Conservation (phyloP, 169 alveolate genomes). For the Sarcocystis neurona region DNA sequence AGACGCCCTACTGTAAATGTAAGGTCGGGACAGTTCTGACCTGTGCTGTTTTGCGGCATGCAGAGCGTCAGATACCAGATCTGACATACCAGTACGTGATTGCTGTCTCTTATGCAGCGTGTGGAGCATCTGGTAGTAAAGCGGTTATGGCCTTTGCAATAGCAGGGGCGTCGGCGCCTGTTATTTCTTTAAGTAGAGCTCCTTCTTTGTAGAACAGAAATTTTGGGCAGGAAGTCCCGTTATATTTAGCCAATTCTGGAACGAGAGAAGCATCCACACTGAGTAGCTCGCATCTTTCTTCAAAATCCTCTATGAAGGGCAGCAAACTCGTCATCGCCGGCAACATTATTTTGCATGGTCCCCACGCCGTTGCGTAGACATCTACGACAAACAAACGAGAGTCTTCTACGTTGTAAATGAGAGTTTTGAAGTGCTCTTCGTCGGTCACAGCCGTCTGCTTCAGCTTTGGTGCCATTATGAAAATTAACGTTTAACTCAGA, state of each 20-base stretch:
- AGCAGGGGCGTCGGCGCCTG: conserved; percentile 41
- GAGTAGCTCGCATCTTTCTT: conserved; percentile 16
- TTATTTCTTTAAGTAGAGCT: conserved; percentile 5
- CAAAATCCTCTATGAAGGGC: conserved; percentile 14
- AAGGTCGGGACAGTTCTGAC: background rate
- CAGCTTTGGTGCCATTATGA: conserved; percentile 8
- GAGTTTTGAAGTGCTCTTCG: conserved; percentile 30
- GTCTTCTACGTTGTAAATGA: background rate
- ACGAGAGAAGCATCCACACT: conserved; percentile 32
- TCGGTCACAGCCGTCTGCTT: background rate
- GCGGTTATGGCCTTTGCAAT: background rate
- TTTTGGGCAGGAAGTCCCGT: conserved; percentile 11
- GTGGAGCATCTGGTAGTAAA: background rate
- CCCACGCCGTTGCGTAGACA: conserved; percentile 2
- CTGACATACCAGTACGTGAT: background rate
- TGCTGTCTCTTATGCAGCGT: background rate
- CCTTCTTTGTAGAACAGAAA: conserved; percentile 44
- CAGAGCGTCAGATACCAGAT: background rate
- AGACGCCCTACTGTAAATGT: background rate
- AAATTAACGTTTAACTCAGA: too few relatives aligned
- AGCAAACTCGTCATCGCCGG: background rate
- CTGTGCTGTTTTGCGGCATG: background rate
- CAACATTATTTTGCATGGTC: conserved; percentile 29
- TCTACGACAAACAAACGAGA: conserved; percentile 45
- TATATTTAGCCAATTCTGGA: background rate